phyloP scores from a whole-genome alignment of 768 basidiomycete genomes.

The Leucocoprinus leucothites region DNA sequence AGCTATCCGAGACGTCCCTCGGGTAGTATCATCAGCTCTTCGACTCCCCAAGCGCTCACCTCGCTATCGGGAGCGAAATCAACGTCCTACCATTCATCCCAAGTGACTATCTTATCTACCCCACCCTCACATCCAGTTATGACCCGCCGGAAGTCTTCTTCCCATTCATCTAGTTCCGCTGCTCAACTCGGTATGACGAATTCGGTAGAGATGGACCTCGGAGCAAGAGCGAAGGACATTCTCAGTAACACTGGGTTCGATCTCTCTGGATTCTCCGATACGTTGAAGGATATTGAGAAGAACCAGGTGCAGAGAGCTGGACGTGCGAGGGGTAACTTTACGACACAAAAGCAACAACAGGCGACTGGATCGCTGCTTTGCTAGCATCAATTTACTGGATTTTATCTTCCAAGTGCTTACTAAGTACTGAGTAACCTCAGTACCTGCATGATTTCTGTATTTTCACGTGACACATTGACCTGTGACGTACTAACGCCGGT shows the following conservation, averaged over 20 bases:
- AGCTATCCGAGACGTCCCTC: not conserved
- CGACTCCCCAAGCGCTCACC: not conserved
- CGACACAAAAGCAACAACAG: constrained; percentile 1
- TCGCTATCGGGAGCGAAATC: not conserved
- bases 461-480: not conserved
- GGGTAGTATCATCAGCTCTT: not conserved
- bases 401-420: not conserved
- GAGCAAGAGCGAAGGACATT: constrained; percentile 16
- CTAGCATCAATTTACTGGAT: not conserved
- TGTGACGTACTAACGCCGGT: not conserved
- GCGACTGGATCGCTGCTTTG: constrained; percentile 1
- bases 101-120: not conserved
- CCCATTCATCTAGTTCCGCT: not conserved
- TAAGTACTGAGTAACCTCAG: not conserved
- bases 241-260: constrained; percentile 24
- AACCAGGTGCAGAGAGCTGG: not conserved
- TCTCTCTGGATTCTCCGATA: constrained; percentile 21
- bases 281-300: constrained; percentile 21
- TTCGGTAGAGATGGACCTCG: not conserved
- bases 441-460: not conserved
- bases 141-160: no score
- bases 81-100: not conserved
- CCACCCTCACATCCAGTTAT: not conserved
- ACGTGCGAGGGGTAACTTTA: not conserved
- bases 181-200: not conserved